Base-by-base conservation (phyloP, 1,139 yeast species). In the Hansenula lynferdii region DNA sequence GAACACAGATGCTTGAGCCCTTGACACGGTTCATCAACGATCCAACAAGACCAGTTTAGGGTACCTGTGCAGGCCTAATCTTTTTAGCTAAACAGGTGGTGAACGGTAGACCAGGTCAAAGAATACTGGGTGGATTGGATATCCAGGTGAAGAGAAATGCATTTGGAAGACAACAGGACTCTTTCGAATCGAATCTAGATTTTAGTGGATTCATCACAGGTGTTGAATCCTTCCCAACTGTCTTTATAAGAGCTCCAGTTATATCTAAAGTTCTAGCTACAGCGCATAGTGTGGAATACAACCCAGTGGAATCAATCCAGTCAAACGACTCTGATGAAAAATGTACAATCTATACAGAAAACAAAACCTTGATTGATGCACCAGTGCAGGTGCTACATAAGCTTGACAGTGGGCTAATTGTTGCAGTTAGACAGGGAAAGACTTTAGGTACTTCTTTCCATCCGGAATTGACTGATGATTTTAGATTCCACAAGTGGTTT, bases 41-140 rank as follows among this genome's bases (percentile, higher is more conserved):
- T 62, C 68, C 16, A 62, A 62, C 18, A 75, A 72, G n/a, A 48
- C 79, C 86, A 1, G 71, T 79, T 23, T 85, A 95, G 95, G 95
- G 95, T 1, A 85, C 95, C 1, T 85, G 95, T 61, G 95, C 95
- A 5, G 95, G 95, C 2, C 65, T 85, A 48, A 85, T 85, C 42
- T 70, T 85, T 49, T 63, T 85, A 31, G 72, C 90, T 9, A 68
- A 71, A 41, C 69, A 74, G 40, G 70, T 84, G 24, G 56, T 64
- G 11, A 76, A 75, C 53, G 84, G 82, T 18, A 67, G 69, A 34
- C 70, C 69, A 2, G 71, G 75, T n/a, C 89, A 84, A 49, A 64
- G 72, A 43, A 58, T 79, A 4, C 62, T 85, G 34, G 85, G 87
- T 2, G 87, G 85, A 0, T 61, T 85, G 54, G 75, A 79, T 48